Percentiles rank a stretch among this genome's conserved stretches.
These are phyloP conservation scores for Peronosclerospora sorghi DNA, from an alignment of 352 stramenopile genomes.

Conservation along the genomic window DNA sequence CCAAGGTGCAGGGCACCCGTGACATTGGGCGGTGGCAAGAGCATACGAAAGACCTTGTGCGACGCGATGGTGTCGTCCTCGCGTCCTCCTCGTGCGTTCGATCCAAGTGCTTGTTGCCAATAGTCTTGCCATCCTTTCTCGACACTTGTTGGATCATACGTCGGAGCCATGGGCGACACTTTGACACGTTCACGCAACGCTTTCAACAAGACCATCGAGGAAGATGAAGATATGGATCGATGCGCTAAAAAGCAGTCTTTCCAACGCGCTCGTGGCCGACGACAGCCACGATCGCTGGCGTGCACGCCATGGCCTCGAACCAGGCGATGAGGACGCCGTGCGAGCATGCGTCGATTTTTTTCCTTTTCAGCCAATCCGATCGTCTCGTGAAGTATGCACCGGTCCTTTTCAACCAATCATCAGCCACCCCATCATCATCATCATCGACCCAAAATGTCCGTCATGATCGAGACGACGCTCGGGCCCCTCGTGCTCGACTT, in stretches of 20 bases:
- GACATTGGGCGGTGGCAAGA: conserved; percentile 96
- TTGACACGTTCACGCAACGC: conserved; percentile 47
- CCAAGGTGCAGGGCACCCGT: conserved; percentile 96
- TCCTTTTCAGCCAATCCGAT: too few species aligned
- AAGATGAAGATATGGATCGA: not conserved
- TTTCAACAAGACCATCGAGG: conserved; percentile 21
- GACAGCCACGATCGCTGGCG: not conserved
- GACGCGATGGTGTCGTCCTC: conserved; percentile 5
- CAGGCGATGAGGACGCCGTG: conserved; percentile 5
- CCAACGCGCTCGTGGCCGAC: not conserved
- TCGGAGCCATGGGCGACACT: conserved; percentile 31
- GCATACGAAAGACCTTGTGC: conserved; percentile 51
- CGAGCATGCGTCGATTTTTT: conserved; percentile 8
- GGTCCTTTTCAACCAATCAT: conserved; percentile 6
- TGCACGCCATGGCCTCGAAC: conserved; percentile 2
- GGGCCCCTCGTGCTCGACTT: conserved; percentile 89
- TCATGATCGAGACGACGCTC: conserved; percentile 88
- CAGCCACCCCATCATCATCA: too few species aligned
- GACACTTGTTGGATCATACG: conserved; percentile 54
- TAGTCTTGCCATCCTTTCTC: conserved; percentile 62
- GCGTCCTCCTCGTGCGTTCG: conserved; percentile 6
- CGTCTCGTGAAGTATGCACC: too few species aligned
- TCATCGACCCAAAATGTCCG: conserved; percentile 56
- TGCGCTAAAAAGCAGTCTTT: conserved; percentile 2
- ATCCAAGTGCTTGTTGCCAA: conserved; percentile 44